phyloP scores from a whole-genome alignment of 176 grass and related monocot species.

The Raddia guianensis region DNA sequence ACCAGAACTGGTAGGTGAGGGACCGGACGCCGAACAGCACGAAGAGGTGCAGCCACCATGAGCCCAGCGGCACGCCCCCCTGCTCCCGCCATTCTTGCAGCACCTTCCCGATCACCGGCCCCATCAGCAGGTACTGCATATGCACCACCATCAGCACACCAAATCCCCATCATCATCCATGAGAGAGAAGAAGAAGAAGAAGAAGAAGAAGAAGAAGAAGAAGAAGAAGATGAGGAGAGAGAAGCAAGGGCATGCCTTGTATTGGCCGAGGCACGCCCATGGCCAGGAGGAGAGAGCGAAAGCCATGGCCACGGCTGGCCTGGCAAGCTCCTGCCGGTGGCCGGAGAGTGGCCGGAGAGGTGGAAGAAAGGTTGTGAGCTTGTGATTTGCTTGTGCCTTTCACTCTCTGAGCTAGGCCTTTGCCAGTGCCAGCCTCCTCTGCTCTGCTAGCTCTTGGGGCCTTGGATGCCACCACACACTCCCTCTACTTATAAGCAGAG shows the following conservation, averaged over 20 bases:
- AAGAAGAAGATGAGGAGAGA: not conserved
- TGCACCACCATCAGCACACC: not conserved
- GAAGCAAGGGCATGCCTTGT: constrained; percentile 51
- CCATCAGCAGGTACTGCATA: constrained; percentile 68
- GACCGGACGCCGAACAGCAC: constrained; percentile 52
- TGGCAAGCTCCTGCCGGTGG: not conserved
- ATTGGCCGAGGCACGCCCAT: constrained; percentile 67
- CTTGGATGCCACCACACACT: not conserved
- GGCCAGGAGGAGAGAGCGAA: constrained; percentile 89
- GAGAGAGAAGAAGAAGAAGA: not conserved
- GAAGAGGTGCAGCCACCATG: constrained; percentile 71
- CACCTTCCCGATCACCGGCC: constrained; percentile 64
- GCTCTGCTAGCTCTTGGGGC: not conserved
- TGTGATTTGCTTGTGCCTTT: not conserved
- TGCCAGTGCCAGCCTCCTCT: too few species aligned
- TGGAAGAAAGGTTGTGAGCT: not conserved
- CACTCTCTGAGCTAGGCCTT: not conserved
- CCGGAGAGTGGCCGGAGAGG: not conserved
- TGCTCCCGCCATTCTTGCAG: constrained; percentile 51
- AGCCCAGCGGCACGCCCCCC: constrained; percentile 25
- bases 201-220: not conserved
- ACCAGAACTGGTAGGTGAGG: constrained; percentile 74
- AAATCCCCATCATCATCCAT: not conserved
- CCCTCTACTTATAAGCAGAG: not conserved
- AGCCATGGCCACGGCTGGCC: constrained; percentile 31